Conservation (phyloP, 1,139 yeast genomes). For the Blastobotrys malaysiensis region DNA sequence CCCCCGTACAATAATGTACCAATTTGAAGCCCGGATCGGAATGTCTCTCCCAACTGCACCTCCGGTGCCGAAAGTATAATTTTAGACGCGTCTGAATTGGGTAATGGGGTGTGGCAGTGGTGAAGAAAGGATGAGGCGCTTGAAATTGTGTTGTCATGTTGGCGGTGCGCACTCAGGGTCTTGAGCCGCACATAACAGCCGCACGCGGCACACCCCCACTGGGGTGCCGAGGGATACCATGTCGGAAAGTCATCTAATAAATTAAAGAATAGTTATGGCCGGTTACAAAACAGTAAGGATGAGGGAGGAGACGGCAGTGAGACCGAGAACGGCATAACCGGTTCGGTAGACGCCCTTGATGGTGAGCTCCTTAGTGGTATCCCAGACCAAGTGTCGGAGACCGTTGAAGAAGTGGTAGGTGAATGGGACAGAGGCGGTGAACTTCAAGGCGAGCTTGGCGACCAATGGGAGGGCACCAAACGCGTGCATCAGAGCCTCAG, state of each 20-base stretch:
- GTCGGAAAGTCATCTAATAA: background rate
- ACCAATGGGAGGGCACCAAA: constrained; percentile 52
- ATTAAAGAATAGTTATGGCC: background rate
- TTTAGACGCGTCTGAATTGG: background rate
- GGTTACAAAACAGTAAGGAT: constrained; percentile 17
- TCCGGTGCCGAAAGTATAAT: background rate
- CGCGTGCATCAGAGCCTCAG: constrained; percentile 49
- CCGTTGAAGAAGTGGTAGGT: constrained; percentile 85
- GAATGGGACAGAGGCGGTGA: constrained; percentile 72
- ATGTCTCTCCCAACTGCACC: background rate
- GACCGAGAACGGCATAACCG: constrained; percentile 77
- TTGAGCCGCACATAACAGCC: background rate
- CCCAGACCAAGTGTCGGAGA: constrained; percentile 91
- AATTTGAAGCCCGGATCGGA: background rate
- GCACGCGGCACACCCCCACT: too few species aligned
- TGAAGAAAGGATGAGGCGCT: background rate
- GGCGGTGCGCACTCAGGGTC: background rate
- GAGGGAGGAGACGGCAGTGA: constrained; percentile 61
- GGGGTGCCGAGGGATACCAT: too few species aligned
- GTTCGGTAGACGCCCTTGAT: constrained; percentile 87
- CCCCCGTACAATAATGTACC: background rate
- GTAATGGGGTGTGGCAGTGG: background rate
- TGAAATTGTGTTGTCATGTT: background rate
- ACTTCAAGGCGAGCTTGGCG: constrained; percentile 60
- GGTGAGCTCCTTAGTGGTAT: constrained; percentile 70